Percentiles rank a stretch among this genome's conserved stretches.
Evolutionary conservation across 768 basidiomycete genomes (phyloP).

Genomic region (Trametes punicea): DNA sequence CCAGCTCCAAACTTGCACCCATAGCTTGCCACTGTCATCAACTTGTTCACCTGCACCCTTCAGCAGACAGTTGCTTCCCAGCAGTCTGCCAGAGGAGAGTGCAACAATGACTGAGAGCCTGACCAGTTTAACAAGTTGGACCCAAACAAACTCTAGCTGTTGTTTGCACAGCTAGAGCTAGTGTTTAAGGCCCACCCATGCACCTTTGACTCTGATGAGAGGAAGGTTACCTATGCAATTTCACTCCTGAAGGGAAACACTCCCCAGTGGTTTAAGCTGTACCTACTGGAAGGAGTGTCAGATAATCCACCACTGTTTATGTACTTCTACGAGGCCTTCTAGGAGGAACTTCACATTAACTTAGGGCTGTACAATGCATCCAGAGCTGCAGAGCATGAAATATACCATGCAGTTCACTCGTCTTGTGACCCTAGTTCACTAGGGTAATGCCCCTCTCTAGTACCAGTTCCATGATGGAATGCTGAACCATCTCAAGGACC

Average conservation of each 20-base stretch:
- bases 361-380: neutral
- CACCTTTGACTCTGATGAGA: conserved; percentile 1
- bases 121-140: conserved; percentile 13
- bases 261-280: conserved; percentile 4
- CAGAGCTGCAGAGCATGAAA: conserved; percentile 3
- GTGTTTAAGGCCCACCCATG: conserved; percentile 5
- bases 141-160: conserved; percentile 9
- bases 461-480: neutral
- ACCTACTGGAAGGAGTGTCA: neutral
- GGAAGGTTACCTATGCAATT: conserved; percentile 6
- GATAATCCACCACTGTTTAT: neutral
- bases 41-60: neutral
- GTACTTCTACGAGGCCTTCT: neutral
- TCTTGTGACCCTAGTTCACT: neutral
- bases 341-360: conserved; percentile 5
- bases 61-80: neutral
- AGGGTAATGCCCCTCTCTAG: neutral
- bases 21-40: neutral
- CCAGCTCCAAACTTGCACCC: no score
- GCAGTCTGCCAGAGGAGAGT: neutral
- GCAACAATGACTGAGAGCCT: conserved; percentile 10
- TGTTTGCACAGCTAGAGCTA: conserved; percentile 5
- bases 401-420: conserved; percentile 6
- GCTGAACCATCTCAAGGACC: neutral
- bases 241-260: conserved; percentile 6